phyloP scores from a whole-genome alignment of 2,329 filamentous ascomycete genomes.

The Pseudomassariella vexata region DNA sequence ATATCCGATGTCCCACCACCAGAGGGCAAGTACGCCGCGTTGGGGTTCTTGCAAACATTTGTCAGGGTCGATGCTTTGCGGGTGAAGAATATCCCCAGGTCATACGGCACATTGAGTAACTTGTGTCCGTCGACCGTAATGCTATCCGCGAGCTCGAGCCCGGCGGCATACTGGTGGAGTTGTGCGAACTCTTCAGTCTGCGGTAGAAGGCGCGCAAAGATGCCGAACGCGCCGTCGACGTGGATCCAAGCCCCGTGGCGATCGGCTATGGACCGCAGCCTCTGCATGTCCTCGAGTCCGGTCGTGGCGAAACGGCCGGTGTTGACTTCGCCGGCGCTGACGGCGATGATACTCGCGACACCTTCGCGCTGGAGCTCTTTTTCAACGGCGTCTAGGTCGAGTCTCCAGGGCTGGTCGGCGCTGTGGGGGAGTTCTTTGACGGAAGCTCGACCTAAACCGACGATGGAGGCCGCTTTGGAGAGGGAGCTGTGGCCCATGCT shows the following conservation, averaged over 20 bases:
- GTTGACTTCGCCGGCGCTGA: conserved; percentile 90
- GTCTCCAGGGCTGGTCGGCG: conserved; percentile 55
- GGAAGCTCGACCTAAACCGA: conserved; percentile 68
- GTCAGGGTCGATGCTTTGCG: conserved; percentile 53
- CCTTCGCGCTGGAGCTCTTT: conserved; percentile 44
- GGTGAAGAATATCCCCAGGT: conserved; percentile 85
- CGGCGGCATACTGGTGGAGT: conserved; percentile 46
- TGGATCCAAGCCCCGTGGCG: conserved; percentile 78
- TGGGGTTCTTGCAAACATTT: conserved; percentile 73
- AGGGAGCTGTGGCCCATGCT: conserved; percentile 81
- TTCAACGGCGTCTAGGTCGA: conserved; percentile 65
- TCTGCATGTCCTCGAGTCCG: conserved; percentile 50
- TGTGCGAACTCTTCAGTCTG: conserved; percentile 47
- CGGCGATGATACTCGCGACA: conserved; percentile 66
- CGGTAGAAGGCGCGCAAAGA: conserved; percentile 67
- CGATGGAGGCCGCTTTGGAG: conserved; percentile 73
- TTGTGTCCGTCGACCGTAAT: conserved; percentile 87
- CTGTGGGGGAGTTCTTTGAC: conserved; percentile 55
- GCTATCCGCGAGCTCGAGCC: conserved; percentile 78
- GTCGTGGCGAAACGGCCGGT: conserved; percentile 72
- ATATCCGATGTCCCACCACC: conserved; percentile 43
- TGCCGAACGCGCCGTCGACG: conserved; percentile 84
- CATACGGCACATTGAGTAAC: conserved; percentile 91
- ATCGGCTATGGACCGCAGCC: conserved; percentile 65
- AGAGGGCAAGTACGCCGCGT: conserved; percentile 69